A percentile compares a stretch with the other conserved stretches of the same genome.
Evolutionary conservation across 495 filamentous ascomycete species (phyloP).

Genomic region (Niebla homalea): DNA sequence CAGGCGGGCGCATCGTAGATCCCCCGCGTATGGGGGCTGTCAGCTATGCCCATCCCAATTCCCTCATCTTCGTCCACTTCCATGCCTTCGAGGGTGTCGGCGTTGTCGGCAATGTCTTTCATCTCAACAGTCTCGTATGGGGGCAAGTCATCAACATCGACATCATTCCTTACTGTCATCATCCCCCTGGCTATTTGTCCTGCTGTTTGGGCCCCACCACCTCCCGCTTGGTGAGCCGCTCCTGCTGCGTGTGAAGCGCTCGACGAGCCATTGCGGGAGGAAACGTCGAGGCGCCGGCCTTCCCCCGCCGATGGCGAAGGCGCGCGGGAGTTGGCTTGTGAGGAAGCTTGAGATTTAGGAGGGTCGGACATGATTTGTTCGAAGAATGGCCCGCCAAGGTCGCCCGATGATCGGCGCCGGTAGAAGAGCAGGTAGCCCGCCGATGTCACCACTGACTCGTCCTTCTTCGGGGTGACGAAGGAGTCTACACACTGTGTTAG

Average conservation of each 20-base stretch:
- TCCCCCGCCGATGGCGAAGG: slow-evolving; percentile 53
- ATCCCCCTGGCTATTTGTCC: slow-evolving; percentile 6
- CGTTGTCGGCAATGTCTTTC: slow-evolving; percentile 16
- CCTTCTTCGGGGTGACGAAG: slow-evolving; percentile 37
- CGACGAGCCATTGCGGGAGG: slow-evolving; percentile 75
- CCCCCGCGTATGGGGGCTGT: slow-evolving; percentile 11
- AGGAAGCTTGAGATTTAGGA: slow-evolving; percentile 33
- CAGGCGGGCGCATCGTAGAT: slow-evolving; percentile 22
- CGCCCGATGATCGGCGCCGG: slow-evolving; percentile 60
- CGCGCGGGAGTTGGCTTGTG: slow-evolving; percentile 34
- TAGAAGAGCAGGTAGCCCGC: slow-evolving; percentile 94
- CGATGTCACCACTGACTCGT: slow-evolving; percentile 38
- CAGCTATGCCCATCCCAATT: slow-evolving; percentile 8
- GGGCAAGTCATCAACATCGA: slow-evolving; percentile 9
- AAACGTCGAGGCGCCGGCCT: slow-evolving; percentile 72
- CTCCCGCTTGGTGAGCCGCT: slow-evolving; percentile 56
- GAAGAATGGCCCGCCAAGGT: slow-evolving; percentile 65
- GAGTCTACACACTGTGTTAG: slow-evolving; percentile 44
- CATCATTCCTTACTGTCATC: slow-evolving; percentile 10
- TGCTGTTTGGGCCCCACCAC: slow-evolving; percentile 38
- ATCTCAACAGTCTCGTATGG: slow-evolving; percentile 18
- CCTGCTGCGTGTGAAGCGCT: slow-evolving; percentile 64
- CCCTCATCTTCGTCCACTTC: slow-evolving; percentile 24
- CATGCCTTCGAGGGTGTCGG: slow-evolving; percentile 25
- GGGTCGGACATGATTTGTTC: slow-evolving; percentile 51